phyloP scores from a whole-genome alignment of 345 rosid genomes.

The Boechera retrofracta region DNA sequence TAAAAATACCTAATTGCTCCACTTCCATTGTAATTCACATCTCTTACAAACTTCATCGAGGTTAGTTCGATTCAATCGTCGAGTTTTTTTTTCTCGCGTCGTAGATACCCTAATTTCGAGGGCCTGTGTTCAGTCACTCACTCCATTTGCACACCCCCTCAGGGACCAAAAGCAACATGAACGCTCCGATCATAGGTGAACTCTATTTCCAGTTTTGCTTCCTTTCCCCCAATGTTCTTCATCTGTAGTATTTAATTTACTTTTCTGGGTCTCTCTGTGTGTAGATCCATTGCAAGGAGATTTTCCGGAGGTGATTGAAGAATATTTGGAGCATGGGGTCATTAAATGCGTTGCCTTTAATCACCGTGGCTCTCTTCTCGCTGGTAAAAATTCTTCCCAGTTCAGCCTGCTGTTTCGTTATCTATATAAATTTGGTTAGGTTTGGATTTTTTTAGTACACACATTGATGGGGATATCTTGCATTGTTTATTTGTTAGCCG shows the following conservation, averaged over 20 bases:
- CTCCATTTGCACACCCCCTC: background rate
- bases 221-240: conserved; percentile 4
- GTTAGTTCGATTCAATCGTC: background rate
- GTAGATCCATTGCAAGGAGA: conserved; percentile 98
- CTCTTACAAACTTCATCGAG: background rate
- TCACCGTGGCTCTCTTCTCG: conserved; percentile 97
- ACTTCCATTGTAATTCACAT: background rate
- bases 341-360: conserved; percentile 96
- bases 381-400: conserved; percentile 53
- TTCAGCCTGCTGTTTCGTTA: conserved; percentile 6
- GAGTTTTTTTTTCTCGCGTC: background rate
- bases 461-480: conserved; percentile 15
- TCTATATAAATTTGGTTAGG: background rate
- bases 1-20: conserved; percentile 17
- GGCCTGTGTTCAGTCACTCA: background rate
- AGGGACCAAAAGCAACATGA: conserved; percentile 27
- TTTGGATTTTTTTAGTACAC: background rate
- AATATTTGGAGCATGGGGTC: conserved; percentile 90
- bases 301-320: conserved; percentile 98
- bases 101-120: conserved; percentile 35
- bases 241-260: background rate
- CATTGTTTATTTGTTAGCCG: conserved; percentile 60
- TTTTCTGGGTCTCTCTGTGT: background rate
- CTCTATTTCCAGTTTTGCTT: conserved; percentile 2
- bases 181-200: conserved; percentile 45